Base-by-base conservation (phyloP, 108 stramenopile species). In the Nannochloropsis salina region DNA sequence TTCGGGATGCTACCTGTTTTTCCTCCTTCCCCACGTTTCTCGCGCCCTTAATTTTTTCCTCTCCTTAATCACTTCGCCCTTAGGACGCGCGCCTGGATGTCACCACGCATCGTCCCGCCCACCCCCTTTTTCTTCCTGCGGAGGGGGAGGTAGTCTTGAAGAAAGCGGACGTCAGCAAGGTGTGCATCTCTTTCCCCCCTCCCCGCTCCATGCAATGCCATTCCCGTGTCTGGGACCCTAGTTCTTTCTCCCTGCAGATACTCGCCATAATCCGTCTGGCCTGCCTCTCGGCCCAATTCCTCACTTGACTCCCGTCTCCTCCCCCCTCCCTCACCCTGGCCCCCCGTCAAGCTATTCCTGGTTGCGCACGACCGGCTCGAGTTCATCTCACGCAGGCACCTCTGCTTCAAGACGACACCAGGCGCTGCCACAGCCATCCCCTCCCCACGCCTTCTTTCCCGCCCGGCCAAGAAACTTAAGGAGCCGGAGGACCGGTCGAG, bases 351-450 rank as follows among this genome's bases (percentile, higher is more conserved):
- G 47, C 31, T 31, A 31, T 31, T 31, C 31, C 31, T 31, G 31
- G 31, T 31, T 31, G 31, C 31, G 31, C 31, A 31, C 31, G 31
- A 31, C 31, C 31, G 31, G 31, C 31, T 31, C 31, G 31, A 31
- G 31, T 31, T 31, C 31, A 31, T 31, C 31, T 31, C 31, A 86
- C 84, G 31, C 89, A 42, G 84, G 90, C 44, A 94, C 90, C 43
- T 92, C 81, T 91, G 92, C 85, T 88, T 94, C 83, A 93, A 95
- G 88, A 94, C 94, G 79, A 90, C 94, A 42, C 93, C 93, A 83
- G 96, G 97, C 11, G 92, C 87, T 9, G 95, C 95, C 10, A 85
- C 90, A 42, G 97, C 96, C 8, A 94, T 97, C 90, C 92, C 98
- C 74, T 89, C 95, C 86, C 94, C 98, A 31, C 94, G 95, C 82